These are phyloP conservation scores for Sporothrix protearum DNA, from an alignment of 2,329 filamentous ascomycete genomes.

Conservation along the genomic window DNA sequence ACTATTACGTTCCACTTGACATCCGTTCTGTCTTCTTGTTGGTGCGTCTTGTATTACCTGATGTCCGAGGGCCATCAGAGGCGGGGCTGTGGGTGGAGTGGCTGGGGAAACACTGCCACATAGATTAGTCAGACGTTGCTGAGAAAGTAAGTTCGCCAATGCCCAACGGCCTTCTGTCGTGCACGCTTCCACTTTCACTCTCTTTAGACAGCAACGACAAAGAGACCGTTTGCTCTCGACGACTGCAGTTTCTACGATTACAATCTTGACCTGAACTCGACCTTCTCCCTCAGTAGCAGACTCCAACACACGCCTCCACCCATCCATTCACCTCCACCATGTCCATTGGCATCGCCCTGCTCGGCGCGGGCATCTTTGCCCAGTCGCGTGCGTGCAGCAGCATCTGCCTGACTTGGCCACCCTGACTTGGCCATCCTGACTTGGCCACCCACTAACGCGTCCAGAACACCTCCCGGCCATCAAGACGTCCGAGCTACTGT, in stretches of 20 bases:
- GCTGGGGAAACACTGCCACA: too few species aligned
- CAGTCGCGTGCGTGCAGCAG: slow-evolving; percentile 28
- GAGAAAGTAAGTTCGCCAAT: too few species aligned
- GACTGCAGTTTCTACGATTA: not conserved
- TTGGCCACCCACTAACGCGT: not conserved
- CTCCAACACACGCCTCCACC: not conserved
- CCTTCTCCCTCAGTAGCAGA: not conserved
- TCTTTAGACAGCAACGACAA: not conserved
- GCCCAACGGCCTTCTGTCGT: too few species aligned
- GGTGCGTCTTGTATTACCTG: too few species aligned
- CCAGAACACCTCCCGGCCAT: slow-evolving; percentile 52
- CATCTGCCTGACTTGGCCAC: not conserved
- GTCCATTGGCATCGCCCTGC: slow-evolving; percentile 34
- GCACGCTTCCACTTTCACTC: too few species aligned
- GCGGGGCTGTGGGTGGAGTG: too few species aligned
- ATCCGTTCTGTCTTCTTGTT: too few species aligned
- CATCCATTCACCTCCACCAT: slow-evolving; percentile 15
- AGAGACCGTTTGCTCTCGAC: too few species aligned
- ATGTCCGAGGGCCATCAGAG: too few species aligned
- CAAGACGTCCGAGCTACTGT: slow-evolving; percentile 46
- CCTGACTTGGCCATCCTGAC: too few species aligned
- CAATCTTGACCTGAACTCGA: not conserved
- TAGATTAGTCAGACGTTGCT: too few species aligned
- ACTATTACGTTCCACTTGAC: too few species aligned
- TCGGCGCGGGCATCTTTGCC: slow-evolving; percentile 39